phyloP scores from a whole-genome alignment of 2,329 filamentous ascomycete genomes.

The Cladorrhinum sp. region DNA sequence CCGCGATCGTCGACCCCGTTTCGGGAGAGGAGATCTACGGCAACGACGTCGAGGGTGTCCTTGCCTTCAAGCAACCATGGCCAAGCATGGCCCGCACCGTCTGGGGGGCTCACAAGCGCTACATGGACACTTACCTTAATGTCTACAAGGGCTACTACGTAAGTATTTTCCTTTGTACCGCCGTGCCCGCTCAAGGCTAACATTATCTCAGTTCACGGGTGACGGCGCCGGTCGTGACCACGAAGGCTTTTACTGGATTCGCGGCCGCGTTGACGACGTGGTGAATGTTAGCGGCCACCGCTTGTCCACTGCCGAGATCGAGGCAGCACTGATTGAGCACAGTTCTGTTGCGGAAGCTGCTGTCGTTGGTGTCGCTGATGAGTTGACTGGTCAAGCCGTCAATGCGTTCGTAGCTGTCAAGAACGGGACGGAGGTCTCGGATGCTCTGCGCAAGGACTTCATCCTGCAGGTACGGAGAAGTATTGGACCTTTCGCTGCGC shows the following conservation, averaged over 20 bases:
- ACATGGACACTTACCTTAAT: conserved; percentile 97
- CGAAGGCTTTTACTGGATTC: conserved; percentile 99
- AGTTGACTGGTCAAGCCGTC: conserved; percentile 94
- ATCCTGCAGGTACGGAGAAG: conserved; percentile 94
- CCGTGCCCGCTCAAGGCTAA: neutral
- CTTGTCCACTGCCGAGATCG: conserved; percentile 95
- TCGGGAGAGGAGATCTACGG: conserved; percentile 90
- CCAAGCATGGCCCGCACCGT: conserved; percentile 98
- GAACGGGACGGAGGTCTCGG: conserved; percentile 70
- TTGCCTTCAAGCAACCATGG: conserved; percentile 97
- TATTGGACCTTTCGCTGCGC: conserved; percentile 94
- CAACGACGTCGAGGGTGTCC: conserved; percentile 94
- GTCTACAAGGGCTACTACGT: conserved; percentile 98
- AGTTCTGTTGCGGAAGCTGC: conserved; percentile 86
- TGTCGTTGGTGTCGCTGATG: conserved; percentile 88
- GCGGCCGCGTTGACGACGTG: conserved; percentile 95
- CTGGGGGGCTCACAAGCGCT: conserved; percentile 95
- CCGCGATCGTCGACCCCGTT: conserved; percentile 94
- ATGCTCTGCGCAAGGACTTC: conserved; percentile 88
- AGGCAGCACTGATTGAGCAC: conserved; percentile 94
- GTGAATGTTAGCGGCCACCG: conserved; percentile 97
- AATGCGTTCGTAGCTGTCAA: conserved; percentile 96
- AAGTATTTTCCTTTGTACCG: conserved; percentile 39
- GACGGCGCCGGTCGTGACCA: conserved; percentile 95
- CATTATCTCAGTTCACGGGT: conserved; percentile 66